Conservation (phyloP, 257 asterid species). For the Salvia miltiorrhiza region DNA sequence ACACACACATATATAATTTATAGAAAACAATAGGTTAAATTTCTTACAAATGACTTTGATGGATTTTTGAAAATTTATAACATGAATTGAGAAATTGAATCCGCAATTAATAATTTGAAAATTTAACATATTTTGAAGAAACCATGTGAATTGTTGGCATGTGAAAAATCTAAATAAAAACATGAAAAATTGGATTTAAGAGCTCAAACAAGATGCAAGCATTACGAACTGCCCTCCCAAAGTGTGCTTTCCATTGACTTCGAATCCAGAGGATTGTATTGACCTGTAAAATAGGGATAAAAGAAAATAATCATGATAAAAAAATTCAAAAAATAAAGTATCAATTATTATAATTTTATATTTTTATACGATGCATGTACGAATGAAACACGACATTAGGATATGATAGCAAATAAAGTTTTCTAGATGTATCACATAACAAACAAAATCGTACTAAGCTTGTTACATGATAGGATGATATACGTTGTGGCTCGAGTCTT, state of each 20-base stretch:
- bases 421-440: too few species aligned
- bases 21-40: too few species aligned
- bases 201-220: background rate
- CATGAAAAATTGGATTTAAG: background rate
- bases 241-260: slow-evolving; percentile 48
- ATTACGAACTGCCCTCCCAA: slow-evolving; percentile 61
- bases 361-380: background rate
- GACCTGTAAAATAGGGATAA: slow-evolving; percentile 27
- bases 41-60: too few species aligned
- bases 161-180: background rate
- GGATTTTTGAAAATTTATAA: background rate
- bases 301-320: background rate
- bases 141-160: background rate
- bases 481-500: too few species aligned
- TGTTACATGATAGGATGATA: too few species aligned
- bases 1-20: too few species aligned
- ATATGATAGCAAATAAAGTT: background rate
- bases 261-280: slow-evolving; percentile 36
- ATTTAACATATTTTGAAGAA: background rate
- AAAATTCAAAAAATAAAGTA: background rate
- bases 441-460: too few species aligned
- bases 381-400: background rate
- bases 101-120: background rate
- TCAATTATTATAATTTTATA: background rate
- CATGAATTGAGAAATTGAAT: background rate